Evolutionary conservation across 352 stramenopile species (phyloP), one percentile per base, ranked within the genome.

Genomic region (Phytophthora kernoviae): DNA sequence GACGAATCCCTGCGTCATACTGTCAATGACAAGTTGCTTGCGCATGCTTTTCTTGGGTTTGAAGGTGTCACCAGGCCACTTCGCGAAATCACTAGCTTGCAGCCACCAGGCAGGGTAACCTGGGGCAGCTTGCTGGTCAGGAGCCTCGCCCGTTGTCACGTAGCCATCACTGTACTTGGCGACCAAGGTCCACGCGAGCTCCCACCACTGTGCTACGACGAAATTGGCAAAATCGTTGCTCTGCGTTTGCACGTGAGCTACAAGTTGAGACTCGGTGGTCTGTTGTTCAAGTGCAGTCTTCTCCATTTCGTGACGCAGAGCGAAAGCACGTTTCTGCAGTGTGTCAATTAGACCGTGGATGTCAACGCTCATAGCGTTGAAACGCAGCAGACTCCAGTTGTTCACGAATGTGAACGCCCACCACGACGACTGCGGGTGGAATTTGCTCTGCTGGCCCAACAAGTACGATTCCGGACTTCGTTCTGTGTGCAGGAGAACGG

Each of bases 321-420:
- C 62, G 22, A 88, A 84, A 14, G 73, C 75, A 14, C 60, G 59
- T 3, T 62, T 67, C 57, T 93, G 77, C 27, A 88, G 58, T 0
- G 24, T 20, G 15, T 57, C 46, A 10, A 87, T 80, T 21, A 78
- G 51, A 1, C 18, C 30, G 2, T 62, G 64, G 12, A 93, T 71
- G 12, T 93, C 81, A 12, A 67, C 45, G 53, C 75, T 87, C 57
- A 94, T 93, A 3, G 74, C 69, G 45, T 90, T 83, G 54, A 75
- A 94, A 15, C 84, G 82, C 21, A 94, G 59, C 39, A 91, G 41
- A 43, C 84, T 91, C 86, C 84, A 93, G 63, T 94, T 92, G 74
- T 91, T 91, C 6, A 94, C 86, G 65, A 93, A 89, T 58, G 92
- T 90, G 67, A 94, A 94, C 11, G 83, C 83, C 82, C 86, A 90